Evolutionary conservation across 2,329 filamentous ascomycete genomes (phyloP), one percentile per base, ranked within the genome.

Genomic region (Botrytis hyacinthi): DNA sequence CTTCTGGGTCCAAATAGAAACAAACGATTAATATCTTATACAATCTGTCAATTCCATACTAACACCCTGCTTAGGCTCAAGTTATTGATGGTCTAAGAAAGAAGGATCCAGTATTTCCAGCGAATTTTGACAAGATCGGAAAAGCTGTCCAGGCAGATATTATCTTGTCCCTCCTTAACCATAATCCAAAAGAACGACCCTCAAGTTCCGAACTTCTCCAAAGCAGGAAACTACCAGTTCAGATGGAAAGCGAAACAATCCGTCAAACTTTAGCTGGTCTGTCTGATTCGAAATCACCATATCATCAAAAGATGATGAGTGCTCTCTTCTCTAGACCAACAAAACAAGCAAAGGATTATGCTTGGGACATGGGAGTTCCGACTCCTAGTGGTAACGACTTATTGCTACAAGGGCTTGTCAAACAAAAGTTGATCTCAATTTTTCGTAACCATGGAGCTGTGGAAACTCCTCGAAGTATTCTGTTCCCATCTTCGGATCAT

Each of bases 201-300:
- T 93, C 92, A 32, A 95, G 93, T 74, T 85, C 88, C 1, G 94
- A 97, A 74, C 88, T 99, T 18, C 85, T 98, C 3, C 91, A 93
- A 76, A 95, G 93, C 79, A 93, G 93, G 32, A 94, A 94, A 79
- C 87, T 99, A 8, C 96, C 96, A 0, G 88, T 97, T 12, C 93
- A 96, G 80, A 93, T 97, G 83, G 95, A 98, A 82, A 95, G 95
- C 79, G 95, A 98, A 81, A 94, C 93, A 1, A 94, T 97, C 75
- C 89, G 93, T 74, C 90, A 94, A 76, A 93, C 93, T 4, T 87
- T 98, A 67, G 92, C 92, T 73, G 92, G 93, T 37, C 83, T 98
- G 37, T 91, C 92, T 0, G 93, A 97, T 80, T 91, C 93, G 0
- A 91, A 88, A 75, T 97, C 95, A 6, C 93, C 93, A 0, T 95